Evolutionary conservation across 176 grass and related monocot species (phyloP).

Genomic region (Aegilops bicornis): DNA sequence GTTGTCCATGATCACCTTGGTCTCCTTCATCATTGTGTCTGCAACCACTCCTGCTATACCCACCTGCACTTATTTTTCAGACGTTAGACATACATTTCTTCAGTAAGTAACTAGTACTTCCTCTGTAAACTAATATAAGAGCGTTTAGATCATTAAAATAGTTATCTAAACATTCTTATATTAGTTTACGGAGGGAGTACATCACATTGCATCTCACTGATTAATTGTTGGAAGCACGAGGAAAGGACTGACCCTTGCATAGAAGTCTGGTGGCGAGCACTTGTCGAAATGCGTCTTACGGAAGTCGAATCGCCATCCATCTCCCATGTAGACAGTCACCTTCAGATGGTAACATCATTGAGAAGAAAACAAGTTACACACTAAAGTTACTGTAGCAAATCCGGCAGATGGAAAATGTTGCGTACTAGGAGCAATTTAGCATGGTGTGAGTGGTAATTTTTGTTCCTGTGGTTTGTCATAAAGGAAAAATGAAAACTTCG

Average conservation of each 20-base stretch:
- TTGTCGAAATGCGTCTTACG: slow-evolving; percentile 61
- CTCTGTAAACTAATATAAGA: too few relatives aligned
- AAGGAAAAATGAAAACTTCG: not conserved
- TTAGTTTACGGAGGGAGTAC: too few relatives aligned
- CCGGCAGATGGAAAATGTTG: not conserved
- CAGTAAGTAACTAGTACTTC: too few relatives aligned
- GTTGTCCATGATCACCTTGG: slow-evolving; percentile 43
- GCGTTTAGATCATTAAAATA: too few relatives aligned
- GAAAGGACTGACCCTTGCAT: slow-evolving; percentile 45
- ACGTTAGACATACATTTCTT: not conserved
- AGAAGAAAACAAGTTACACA: not conserved
- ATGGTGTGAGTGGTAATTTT: not conserved
- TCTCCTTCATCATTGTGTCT: slow-evolving; percentile 68
- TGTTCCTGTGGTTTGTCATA: not conserved
- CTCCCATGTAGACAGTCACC: slow-evolving; percentile 84
- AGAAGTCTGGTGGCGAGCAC: slow-evolving; percentile 88
- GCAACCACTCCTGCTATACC: slow-evolving; percentile 58
- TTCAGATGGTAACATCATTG: slow-evolving; percentile 35
- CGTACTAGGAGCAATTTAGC: not conserved
- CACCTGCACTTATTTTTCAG: slow-evolving; percentile 39
- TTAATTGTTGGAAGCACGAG: not conserved
- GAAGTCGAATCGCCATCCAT: slow-evolving; percentile 86
- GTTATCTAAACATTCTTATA: too few relatives aligned
- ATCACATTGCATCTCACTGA: not conserved
- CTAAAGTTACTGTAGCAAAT: not conserved